phyloP scores from a whole-genome alignment of 306 rosid species.

The Malus asiatica region DNA sequence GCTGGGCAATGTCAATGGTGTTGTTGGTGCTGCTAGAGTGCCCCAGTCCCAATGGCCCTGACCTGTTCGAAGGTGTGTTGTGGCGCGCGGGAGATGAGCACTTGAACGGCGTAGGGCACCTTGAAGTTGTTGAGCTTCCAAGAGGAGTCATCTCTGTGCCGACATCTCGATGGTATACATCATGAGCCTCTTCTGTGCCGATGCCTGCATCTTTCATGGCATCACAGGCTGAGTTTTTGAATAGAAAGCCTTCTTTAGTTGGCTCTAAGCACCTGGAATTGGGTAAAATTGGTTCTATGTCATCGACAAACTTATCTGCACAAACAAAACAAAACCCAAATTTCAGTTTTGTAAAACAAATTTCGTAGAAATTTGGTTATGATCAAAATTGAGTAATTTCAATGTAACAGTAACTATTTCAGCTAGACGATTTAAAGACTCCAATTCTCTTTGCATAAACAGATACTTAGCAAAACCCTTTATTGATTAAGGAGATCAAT shows the following conservation, averaged over 20 bases:
- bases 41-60: constrained; percentile 67
- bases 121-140: constrained; percentile 93
- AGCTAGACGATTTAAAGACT: not conserved
- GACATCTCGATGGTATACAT: constrained; percentile 59
- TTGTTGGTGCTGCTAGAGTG: constrained; percentile 20
- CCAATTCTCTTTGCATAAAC: too few relatives aligned
- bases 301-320: constrained; percentile 88
- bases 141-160: constrained; percentile 97
- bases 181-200: constrained; percentile 39
- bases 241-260: constrained; percentile 61
- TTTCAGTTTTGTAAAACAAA: not conserved
- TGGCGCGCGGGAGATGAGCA: constrained; percentile 81
- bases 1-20: constrained; percentile 57
- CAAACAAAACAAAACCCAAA: constrained; percentile 14
- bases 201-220: constrained; percentile 43
- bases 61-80: constrained; percentile 78
- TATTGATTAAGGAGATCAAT: not conserved
- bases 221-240: constrained; percentile 43
- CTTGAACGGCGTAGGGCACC: constrained; percentile 85
- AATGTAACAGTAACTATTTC: not conserved
- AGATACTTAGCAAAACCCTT: not conserved
- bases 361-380: not conserved
- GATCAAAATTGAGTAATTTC: not conserved
- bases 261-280: constrained; percentile 51
- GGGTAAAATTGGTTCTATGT: constrained; percentile 44